A percentile compares a stretch with the other conserved stretches of the same genome.
These are phyloP conservation scores for Lippia alba DNA, from an alignment of 305 asterid genomes.

Conservation along the genomic window DNA sequence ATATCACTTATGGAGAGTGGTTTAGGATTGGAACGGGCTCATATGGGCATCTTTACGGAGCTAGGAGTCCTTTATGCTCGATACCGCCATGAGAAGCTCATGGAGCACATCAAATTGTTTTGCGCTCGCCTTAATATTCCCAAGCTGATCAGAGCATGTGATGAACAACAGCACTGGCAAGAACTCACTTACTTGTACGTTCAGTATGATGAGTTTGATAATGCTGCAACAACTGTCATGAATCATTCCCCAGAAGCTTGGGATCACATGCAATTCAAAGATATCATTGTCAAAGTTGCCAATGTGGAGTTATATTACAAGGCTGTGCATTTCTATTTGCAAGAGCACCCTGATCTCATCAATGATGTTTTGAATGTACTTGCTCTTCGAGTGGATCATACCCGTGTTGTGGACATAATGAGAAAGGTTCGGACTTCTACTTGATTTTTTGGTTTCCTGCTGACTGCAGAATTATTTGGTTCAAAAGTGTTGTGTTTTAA, in stretches of 20 bases:
- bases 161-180: conserved; percentile 99
- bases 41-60: conserved; percentile 99
- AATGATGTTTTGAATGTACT: conserved; percentile 96
- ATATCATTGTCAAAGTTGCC: conserved; percentile 95
- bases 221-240: conserved; percentile 99
- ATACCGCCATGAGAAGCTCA: conserved; percentile 98
- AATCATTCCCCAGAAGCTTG: conserved; percentile 99
- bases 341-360: conserved; percentile 98
- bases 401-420: conserved; percentile 99
- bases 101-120: conserved; percentile 97
- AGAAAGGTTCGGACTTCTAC: conserved; percentile 72
- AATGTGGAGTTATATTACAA: conserved; percentile 97
- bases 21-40: conserved; percentile 99
- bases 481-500: conserved; percentile 21
- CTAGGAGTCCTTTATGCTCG: conserved; percentile 97
- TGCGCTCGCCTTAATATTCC: conserved; percentile 97
- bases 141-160: conserved; percentile 97
- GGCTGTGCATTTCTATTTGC: conserved; percentile 98
- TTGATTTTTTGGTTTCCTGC: neutral
- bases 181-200: conserved; percentile 90
- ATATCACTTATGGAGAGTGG: conserved; percentile 99
- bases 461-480: conserved; percentile 20
- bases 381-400: conserved; percentile 95
- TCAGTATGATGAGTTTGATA: conserved; percentile 98
- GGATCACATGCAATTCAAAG: conserved; percentile 99